These are phyloP conservation scores for Hysterangium stoloniferum DNA, from an alignment of 768 basidiomycete species.

Conservation along the genomic window DNA sequence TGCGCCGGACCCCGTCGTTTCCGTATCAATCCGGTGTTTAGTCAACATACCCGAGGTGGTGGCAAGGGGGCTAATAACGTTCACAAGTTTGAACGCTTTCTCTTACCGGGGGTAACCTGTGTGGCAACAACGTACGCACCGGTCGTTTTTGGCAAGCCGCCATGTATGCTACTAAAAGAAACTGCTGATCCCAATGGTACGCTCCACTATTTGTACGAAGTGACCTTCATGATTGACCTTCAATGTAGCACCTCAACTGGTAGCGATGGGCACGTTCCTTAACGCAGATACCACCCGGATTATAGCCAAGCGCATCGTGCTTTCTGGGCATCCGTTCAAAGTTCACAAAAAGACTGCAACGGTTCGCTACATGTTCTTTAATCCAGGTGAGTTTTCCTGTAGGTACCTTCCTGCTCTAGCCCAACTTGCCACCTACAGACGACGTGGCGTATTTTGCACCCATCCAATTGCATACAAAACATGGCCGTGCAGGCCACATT, in stretches of 20 bases:
- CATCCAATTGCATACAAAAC: conserved; percentile 87
- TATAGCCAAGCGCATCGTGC: conserved; percentile 86
- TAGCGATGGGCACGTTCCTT: conserved; percentile 84
- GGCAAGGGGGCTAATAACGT: conserved; percentile 93
- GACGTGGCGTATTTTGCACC: conserved; percentile 92
- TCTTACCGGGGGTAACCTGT: conserved; percentile 71
- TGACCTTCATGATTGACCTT: conserved; percentile 4
- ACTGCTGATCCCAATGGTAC: conserved; percentile 58
- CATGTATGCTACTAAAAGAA: conserved; percentile 72
- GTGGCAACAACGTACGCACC: conserved; percentile 90
- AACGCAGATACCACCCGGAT: conserved; percentile 87
- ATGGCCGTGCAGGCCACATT: conserved; percentile 84
- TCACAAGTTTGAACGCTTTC: conserved; percentile 90
- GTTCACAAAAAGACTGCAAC: conserved; percentile 97
- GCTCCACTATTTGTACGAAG: conserved; percentile 14
- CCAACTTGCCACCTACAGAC: conserved; percentile 33
- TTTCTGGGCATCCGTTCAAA: conserved; percentile 95
- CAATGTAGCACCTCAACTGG: conserved; percentile 62
- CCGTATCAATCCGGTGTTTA: conserved; percentile 80
- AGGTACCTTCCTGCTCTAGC: not conserved
- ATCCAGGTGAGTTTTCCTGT: conserved; percentile 46
- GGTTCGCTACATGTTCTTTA: conserved; percentile 98
- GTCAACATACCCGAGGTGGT: conserved; percentile 85
- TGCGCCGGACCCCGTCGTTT: conserved; percentile 86
- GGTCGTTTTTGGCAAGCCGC: conserved; percentile 76